Base-by-base conservation (phyloP, 352 stramenopile species). In the Globisporangium lucens region DNA sequence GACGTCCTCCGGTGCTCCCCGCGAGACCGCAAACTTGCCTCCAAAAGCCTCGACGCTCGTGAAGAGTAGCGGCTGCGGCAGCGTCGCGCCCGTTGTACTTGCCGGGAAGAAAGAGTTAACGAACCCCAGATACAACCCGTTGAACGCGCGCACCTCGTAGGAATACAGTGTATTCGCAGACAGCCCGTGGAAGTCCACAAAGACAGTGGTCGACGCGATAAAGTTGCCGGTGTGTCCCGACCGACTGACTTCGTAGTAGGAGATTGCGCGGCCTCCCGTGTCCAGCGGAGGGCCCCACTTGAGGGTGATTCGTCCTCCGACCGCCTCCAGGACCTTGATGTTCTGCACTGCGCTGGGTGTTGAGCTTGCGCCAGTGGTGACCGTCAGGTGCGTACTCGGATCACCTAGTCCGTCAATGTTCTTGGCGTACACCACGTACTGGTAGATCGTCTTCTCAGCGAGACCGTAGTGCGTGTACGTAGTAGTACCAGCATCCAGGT, bases 91-190 rank as follows among this genome's bases (percentile, higher is more conserved):
- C 0, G 69, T 71, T 1, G 84, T 86, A 0, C 4, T 52, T 4
- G 63, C 63, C 5, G 4, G 24, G 24, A 0, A 35, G 0, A 68
- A 24, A 52, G 53, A 72, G 0, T 20, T 27, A 1, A 62, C 4
- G 3, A 65, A 33, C 0, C 77, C 74, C 2, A 55, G 61, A 9
- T 73, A 77, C 3, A 82, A 29, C 1, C 70, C 77, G 30, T 91
- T 93, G 41, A 79, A 85, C 8, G 80, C 76, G 0, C 67, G 67
- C 17, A 93, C 61, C 0, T 62, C 68, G 46, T 89, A 93, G 0
- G 38, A 29, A 62, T 90, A 90, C 29, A 27, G 17, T 1, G 65
- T 74, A 4, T 27, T 43, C 17, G 78, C 77, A 13, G 33, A 57
- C 3, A 93, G 66, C 36, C 64, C 63, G 29, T 61, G 59, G 13